Conservation (phyloP, 208 protist species). For the Balamuthia mandrillaris region DNA sequence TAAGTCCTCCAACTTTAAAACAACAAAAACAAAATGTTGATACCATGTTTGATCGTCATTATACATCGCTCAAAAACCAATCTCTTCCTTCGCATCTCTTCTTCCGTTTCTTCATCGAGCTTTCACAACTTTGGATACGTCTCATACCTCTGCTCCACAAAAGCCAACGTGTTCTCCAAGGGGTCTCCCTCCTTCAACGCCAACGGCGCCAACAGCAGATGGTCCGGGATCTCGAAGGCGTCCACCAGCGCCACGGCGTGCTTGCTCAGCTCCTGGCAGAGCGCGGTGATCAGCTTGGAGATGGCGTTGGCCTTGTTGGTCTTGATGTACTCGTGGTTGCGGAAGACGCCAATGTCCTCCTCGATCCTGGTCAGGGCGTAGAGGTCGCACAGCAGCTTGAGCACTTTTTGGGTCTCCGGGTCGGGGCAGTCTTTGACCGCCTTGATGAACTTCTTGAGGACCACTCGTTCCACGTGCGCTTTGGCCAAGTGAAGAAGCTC, state of each 20-base stretch:
- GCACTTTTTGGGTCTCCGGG: background rate
- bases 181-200: background rate
- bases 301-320: conserved; percentile 4
- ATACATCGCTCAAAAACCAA: no score
- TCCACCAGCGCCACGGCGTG: background rate
- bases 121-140: no score
- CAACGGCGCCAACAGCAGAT: background rate
- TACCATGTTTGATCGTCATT: no score
- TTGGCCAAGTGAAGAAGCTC: background rate
- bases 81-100: no score
- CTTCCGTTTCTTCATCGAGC: no score
- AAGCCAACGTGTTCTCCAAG: no score
- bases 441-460: background rate
- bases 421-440: conserved; percentile 9
- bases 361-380: conserved; percentile 14
- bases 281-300: background rate
- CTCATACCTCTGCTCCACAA: no score
- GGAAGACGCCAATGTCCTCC: background rate
- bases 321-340: conserved; percentile 22
- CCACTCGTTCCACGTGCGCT: conserved; percentile 6
- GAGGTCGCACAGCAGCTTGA: conserved; percentile 22
- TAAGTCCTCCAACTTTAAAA: no score
- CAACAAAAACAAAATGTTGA: no score
- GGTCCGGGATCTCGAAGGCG: background rate
- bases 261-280: background rate